Evolutionary conservation across 306 rosid species (phyloP).

Genomic region (Dicorynia guianensis): DNA sequence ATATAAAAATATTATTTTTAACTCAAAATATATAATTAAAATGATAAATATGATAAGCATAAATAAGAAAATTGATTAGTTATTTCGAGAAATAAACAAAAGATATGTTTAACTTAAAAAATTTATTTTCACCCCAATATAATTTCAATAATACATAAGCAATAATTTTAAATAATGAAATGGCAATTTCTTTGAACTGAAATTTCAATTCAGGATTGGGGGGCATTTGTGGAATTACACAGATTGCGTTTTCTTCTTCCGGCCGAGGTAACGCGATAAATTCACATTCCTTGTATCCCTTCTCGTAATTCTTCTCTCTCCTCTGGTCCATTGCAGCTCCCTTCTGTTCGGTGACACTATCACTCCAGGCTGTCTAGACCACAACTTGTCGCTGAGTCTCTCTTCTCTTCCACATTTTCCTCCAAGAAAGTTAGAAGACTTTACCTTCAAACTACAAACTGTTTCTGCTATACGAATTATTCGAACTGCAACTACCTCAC

Average conservation of each 20-base stretch:
- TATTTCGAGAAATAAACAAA: no score
- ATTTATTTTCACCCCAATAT: no score
- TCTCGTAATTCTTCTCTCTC: neutral
- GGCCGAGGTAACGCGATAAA: neutral
- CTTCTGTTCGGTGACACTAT: neutral
- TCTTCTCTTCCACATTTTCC: neutral
- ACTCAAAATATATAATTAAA: no score
- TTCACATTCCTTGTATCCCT: conserved; percentile 12
- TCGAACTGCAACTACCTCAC: neutral
- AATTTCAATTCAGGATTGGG: neutral
- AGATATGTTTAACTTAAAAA: no score
- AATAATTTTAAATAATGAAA: no score
- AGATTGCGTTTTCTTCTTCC: neutral
- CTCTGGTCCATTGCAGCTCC: neutral
- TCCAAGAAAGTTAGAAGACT: neutral
- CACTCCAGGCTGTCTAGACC: neutral
- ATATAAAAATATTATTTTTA: no score
- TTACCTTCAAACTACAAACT: neutral
- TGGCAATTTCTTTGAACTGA: neutral
- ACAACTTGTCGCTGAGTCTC: neutral
- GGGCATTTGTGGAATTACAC: neutral
- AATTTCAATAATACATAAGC: no score
- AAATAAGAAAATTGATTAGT: no score
- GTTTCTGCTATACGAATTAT: neutral
- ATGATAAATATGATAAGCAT: no score